Conservation (phyloP, 148 eudicot species). For the Cornus kousa region DNA sequence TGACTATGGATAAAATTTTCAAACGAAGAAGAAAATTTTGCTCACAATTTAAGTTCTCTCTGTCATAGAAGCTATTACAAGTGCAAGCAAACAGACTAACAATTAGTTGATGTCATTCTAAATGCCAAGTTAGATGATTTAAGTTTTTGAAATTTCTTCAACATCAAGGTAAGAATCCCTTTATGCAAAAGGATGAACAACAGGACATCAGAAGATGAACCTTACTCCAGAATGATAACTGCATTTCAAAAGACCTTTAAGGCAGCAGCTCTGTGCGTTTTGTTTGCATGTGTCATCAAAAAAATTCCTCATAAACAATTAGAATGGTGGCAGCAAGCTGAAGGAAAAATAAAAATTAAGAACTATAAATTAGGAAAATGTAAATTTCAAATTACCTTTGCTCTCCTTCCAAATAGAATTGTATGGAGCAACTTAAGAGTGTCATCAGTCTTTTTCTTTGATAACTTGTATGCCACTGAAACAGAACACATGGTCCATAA, state of each 20-base stretch:
- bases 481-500: neutral
- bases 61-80: neutral
- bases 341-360: neutral
- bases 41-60: neutral
- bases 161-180: neutral
- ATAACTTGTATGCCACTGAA: slow-evolving; percentile 27
- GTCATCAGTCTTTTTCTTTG: slow-evolving; percentile 74
- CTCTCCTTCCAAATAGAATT: slow-evolving; percentile 79
- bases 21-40: neutral
- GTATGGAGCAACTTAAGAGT: slow-evolving; percentile 70
- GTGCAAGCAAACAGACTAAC: neutral
- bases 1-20: neutral
- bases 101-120: too few species aligned
- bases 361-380: neutral
- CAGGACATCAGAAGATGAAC: neutral
- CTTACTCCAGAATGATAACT: neutral
- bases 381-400: slow-evolving; percentile 52
- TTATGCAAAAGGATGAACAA: neutral
- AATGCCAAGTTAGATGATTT: neutral
- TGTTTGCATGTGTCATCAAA: neutral
- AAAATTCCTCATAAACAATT: neutral
- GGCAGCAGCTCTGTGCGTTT: neutral
- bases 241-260: neutral
- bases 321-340: neutral
- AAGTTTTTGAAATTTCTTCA: neutral